Conservation (phyloP, 2,329 filamentous ascomycete genomes). For the Teratosphaeria pseudoeucalypti region DNA sequence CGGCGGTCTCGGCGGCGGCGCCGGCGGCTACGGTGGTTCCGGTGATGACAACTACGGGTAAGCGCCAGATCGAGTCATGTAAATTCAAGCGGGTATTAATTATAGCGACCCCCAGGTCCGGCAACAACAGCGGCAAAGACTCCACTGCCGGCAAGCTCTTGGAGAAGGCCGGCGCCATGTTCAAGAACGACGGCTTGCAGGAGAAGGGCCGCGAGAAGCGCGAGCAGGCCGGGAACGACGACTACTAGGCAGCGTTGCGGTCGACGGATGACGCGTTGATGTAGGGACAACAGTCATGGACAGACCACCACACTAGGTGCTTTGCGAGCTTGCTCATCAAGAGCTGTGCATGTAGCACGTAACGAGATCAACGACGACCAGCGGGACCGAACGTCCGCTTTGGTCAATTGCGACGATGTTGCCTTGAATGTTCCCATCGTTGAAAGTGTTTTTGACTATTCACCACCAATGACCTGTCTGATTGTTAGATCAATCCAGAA, state of each 20-base stretch:
- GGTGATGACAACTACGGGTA: conserved; percentile 2
- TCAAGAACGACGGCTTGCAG: conserved; percentile 39
- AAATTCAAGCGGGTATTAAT: too few relatives aligned
- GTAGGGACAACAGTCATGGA: neutral
- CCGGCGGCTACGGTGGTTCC: neutral
- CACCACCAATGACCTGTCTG: too few relatives aligned
- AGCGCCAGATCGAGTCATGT: neutral
- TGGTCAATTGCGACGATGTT: neutral
- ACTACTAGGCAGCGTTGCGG: neutral
- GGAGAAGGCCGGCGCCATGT: conserved; percentile 45
- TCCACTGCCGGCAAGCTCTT: conserved; percentile 47
- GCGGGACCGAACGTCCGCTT: neutral
- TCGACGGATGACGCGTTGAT: neutral
- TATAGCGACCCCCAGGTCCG: neutral
- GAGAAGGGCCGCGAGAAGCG: conserved; percentile 44
- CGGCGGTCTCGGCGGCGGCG: neutral
- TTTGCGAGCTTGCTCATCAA: neutral
- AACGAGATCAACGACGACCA: neutral
- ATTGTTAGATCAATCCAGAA: too few relatives aligned
- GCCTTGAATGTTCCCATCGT: neutral
- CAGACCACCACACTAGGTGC: neutral
- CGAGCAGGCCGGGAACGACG: conserved; percentile 19
- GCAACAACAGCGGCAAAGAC: conserved; percentile 15
- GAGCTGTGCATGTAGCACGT: neutral
- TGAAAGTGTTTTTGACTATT: too few relatives aligned